These are phyloP conservation scores for Colletotrichum tanaceti DNA, from an alignment of 2,329 filamentous ascomycete genomes.

Conservation along the genomic window DNA sequence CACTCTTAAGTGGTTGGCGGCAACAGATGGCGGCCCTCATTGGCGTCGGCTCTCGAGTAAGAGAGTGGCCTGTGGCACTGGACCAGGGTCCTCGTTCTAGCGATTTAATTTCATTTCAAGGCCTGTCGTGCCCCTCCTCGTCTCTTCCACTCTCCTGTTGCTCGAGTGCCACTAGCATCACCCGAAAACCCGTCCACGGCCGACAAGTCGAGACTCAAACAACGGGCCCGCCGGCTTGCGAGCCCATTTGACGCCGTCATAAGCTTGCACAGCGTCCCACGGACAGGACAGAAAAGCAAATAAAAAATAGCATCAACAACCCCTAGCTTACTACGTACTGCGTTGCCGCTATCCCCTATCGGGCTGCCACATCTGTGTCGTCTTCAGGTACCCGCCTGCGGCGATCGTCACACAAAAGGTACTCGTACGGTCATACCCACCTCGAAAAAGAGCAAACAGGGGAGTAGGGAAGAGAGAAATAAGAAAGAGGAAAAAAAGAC, in stretches of 20 bases:
- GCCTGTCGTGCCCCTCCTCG: constrained; percentile 34
- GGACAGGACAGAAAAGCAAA: constrained; percentile 1
- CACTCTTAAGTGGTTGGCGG: background rate
- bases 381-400: constrained; percentile 38
- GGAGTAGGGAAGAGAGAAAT: constrained; percentile 9
- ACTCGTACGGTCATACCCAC: constrained; percentile 29
- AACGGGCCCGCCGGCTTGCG: constrained; percentile 28
- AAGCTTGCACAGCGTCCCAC: constrained; percentile 13
- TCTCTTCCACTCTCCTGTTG: constrained; percentile 28
- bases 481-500: background rate
- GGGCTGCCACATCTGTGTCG: constrained; percentile 22
- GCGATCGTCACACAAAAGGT: constrained; percentile 38
- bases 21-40: background rate
- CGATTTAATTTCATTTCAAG: constrained; percentile 40
- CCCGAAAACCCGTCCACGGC: constrained; percentile 22
- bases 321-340: constrained; percentile 34
- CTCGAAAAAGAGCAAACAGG: constrained; percentile 16
- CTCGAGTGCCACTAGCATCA: constrained; percentile 37
- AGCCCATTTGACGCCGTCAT: constrained; percentile 33
- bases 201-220: constrained; percentile 33
- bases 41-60: constrained; percentile 8
- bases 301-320: constrained; percentile 10
- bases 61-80: constrained; percentile 25
- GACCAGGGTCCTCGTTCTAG: constrained; percentile 37
- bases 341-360: constrained; percentile 36